These are phyloP conservation scores for Mucor lusitanicus DNA, from an alignment of 371 early-diverging fungal genomes.

Conservation along the genomic window DNA sequence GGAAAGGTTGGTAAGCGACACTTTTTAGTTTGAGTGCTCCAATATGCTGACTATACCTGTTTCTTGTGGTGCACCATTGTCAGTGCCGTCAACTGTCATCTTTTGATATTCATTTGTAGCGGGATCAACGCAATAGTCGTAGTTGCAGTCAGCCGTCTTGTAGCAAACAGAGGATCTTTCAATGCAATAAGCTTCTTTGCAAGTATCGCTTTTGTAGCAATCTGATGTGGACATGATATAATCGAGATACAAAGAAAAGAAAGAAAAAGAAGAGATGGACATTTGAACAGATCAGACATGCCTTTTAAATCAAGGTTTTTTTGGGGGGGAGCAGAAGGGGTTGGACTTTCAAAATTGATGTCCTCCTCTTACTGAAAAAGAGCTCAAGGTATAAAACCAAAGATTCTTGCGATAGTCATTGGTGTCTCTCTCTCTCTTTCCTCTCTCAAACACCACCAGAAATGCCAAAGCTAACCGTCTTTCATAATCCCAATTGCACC, in stretches of 20 bases:
- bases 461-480: constrained; percentile 28
- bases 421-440: not conserved
- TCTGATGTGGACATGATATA: not conserved
- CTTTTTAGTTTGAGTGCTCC: not conserved
- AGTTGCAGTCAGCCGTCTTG: constrained; percentile 18
- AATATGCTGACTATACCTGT: not conserved
- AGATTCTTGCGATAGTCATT: not conserved
- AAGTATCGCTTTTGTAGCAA: constrained; percentile 15
- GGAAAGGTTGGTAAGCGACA: too few species aligned
- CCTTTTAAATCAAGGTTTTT: not conserved
- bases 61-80: not conserved
- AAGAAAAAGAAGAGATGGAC: not conserved
- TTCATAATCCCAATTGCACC: constrained; percentile 43
- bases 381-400: not conserved
- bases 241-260: not conserved
- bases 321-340: not conserved
- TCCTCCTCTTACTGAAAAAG: not conserved
- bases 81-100: not conserved
- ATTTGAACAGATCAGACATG: not conserved
- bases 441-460: not conserved
- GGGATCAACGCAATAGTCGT: constrained; percentile 13
- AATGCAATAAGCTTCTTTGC: not conserved
- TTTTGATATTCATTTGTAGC: not conserved
- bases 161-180: constrained; percentile 9
- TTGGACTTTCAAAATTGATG: not conserved